Evolutionary conservation across 306 rosid genomes (phyloP), one percentile per base, ranked within the genome.

Genomic region (Begonia loranthoides): DNA sequence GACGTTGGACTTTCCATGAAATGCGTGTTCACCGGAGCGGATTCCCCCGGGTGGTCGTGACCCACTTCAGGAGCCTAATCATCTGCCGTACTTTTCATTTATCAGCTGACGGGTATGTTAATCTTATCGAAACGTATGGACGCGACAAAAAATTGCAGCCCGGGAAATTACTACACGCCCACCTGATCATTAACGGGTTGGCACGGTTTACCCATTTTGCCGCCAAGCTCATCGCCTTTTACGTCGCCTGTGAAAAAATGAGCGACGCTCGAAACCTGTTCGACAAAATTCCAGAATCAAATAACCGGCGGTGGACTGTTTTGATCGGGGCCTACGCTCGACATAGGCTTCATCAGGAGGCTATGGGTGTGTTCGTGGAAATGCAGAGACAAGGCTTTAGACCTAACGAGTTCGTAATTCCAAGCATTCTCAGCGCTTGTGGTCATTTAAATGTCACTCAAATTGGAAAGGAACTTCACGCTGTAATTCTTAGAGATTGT

Each of bases 381-480:
- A 78, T 89, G 89, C 79, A 65, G 55, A 45, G 65, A 10, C 60
- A 50, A 39, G 71, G 74, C 10, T 17, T 51, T 2, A 75, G 61
- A 17, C 81, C 66, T 47, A 68, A 76, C 24, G 56, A 71, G 13
- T 67, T 77, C 34, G 79, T 77, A 13, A 66, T 89, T 55, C 95
- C 95, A 14, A 84, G 95, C 65, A 79, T 84, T 63, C 84, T 89
- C 65, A 89, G 77, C 69, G 93, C 95, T 9, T 84, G 93, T 33
- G 89, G 80, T 45, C 95, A 74, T 13, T 58, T 88, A 17, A 62
- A 74, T 1, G 71, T 81, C 38, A 36, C 52, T 17, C 21, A 49
- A 38, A 59, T 75, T 0, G 95, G 95, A 7, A 70, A 68, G 75
- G 71, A 77, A 46, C 48, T 79, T 10, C 97, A 84, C 36, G 70